Evolutionary conservation across 345 rosid species (phyloP).

Genomic region (Ceriops tagal): DNA sequence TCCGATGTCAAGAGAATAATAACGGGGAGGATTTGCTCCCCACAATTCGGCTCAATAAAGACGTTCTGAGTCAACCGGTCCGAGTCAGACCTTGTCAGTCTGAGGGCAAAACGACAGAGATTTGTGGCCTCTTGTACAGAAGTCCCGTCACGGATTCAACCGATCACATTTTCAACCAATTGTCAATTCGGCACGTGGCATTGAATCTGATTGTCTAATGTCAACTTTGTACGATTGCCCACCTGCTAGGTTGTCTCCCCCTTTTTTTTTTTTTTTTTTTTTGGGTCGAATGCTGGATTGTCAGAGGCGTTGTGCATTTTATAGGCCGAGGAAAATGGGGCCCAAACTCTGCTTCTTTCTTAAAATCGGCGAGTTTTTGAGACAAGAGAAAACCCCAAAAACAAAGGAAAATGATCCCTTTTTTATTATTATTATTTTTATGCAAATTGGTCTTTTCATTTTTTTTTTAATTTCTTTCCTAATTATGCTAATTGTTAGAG

Average conservation of each 20-base stretch:
- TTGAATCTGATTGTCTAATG: too few relatives aligned
- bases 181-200: too few relatives aligned
- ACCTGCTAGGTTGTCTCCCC: too few relatives aligned
- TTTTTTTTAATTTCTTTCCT: too few relatives aligned
- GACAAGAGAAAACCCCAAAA: background rate
- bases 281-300: too few relatives aligned
- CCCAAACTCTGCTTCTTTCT: background rate
- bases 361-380: background rate
- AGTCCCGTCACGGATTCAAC: conserved; percentile 19
- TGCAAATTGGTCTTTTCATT: too few relatives aligned
- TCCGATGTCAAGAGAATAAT: too few relatives aligned
- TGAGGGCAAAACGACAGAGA: conserved; percentile 51
- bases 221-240: too few relatives aligned
- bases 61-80: background rate
- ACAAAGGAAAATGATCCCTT: background rate
- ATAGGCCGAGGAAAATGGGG: background rate
- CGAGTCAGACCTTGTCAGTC: background rate
- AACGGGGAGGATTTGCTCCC: background rate
- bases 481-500: too few relatives aligned
- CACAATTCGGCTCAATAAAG: background rate
- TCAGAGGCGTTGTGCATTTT: conserved; percentile 8
- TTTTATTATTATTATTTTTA: background rate
- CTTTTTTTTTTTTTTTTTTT: too few relatives aligned
- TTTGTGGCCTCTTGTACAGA: conserved; percentile 28
- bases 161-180: too few relatives aligned